Evolutionary conservation across 805 yeast species (phyloP).

Genomic region (Starmerella apicola): DNA sequence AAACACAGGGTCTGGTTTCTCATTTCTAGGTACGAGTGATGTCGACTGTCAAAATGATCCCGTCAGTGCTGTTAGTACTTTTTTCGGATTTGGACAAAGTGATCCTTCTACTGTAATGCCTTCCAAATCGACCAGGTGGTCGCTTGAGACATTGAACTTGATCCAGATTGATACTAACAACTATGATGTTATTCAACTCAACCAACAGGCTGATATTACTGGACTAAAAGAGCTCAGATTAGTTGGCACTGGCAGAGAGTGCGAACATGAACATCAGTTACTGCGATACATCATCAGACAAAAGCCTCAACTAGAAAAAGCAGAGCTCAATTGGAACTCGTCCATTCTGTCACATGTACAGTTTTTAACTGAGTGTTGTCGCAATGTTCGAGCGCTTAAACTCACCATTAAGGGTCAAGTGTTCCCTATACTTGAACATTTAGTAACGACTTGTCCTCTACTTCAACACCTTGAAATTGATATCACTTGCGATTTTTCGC

Average conservation of each 20-base stretch:
- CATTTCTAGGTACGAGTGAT: conserved; percentile 21
- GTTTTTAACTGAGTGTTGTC: conserved; percentile 10
- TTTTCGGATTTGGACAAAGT: too few relatives aligned
- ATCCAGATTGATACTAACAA: conserved; percentile 12
- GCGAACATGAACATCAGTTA: conserved; percentile 10
- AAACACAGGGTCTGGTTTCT: conserved; percentile 24
- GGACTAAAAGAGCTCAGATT: conserved; percentile 12
- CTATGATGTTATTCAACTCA: conserved; percentile 4
- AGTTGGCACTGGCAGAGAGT: conserved; percentile 11
- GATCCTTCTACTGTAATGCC: too few relatives aligned
- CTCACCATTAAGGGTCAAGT: conserved; percentile 11
- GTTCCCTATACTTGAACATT: background rate
- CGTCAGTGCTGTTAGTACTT: conserved; percentile 9
- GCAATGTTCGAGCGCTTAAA: conserved; percentile 6
- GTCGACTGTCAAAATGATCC: conserved; percentile 7
- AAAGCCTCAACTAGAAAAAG: conserved; percentile 9
- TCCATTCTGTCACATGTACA: conserved; percentile 2
- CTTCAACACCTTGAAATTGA: conserved; percentile 9
- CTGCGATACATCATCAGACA: conserved; percentile 5
- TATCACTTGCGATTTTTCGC: conserved; percentile 9
- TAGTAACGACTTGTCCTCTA: conserved; percentile 4
- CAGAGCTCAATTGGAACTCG: conserved; percentile 16
- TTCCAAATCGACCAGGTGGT: background rate
- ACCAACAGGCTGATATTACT: conserved; percentile 8
- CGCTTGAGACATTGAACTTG: conserved; percentile 10